Base-by-base conservation (phyloP, 768 basidiomycete species). In the Trametes cinnabarina region DNA sequence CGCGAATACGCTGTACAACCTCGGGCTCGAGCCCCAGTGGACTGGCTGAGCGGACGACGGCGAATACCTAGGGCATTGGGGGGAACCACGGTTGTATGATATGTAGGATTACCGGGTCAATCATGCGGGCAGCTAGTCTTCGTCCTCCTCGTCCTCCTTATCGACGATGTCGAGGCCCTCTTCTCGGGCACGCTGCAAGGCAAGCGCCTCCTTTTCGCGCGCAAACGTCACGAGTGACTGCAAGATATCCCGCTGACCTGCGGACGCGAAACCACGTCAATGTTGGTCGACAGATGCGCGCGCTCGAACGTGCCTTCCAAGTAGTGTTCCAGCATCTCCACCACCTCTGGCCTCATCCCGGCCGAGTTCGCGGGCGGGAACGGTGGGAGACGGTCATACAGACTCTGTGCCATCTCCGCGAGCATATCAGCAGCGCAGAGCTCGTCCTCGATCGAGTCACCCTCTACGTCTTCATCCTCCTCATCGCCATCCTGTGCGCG, bases 371-470 rank as follows among this genome's bases (percentile, higher is more conserved):
- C 47, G 47, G 47, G 71, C 55, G 25, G 64, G 50, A 55, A 61
- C 43, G 48, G 65, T 15, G 86, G 85, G 15, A 90, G 74, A 2
- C 76, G 77, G 15, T 77, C 74, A 22, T 83, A 63, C 48, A 86
- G 68, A 19, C 69, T 65, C 53, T 79, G 71, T 3, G 85, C 73
- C 90, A 95, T 94, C 19, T 86, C 84, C 22, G 76, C 76, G 57
- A 97, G 68, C 63, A 79, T 72, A 6, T 79, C 82, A 9, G 89
- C 79, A 0, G 87, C 84, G 40, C 91, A 86, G 39, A 94, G 70
- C 61, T 89, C 77, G 60, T 85, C 79, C 65, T 92, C 85, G 42
- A 67, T 81, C 40, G 65, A 56, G 30, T 67, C 64, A 25, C 62
- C 67, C 37, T 63, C 57, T 6, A 61, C 68, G 25, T 67, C 67